A percentile compares a stretch with the other conserved stretches of the same genome.
Conservation (phyloP, 75 land plant species). For the Picea glauca region DNA sequence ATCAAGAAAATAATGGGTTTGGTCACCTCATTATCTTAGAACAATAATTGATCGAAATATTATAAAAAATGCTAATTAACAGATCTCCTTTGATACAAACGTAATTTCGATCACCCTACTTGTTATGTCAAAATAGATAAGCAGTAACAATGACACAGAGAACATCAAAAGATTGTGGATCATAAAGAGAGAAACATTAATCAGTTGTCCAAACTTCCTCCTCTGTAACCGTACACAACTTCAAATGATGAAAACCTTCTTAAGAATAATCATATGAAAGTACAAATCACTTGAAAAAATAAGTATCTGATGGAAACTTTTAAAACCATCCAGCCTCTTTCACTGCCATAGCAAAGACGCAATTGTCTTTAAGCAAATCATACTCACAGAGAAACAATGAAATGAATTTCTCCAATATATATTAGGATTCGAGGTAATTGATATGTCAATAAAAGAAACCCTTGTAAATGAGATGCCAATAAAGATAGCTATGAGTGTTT, state of each 20-base stretch:
- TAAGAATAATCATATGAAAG: background rate
- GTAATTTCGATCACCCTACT: background rate
- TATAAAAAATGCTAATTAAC: background rate
- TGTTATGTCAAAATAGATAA: background rate
- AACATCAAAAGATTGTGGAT: background rate
- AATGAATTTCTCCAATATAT: too few species aligned
- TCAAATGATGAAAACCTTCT: too few species aligned
- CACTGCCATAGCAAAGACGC: background rate
- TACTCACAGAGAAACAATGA: too few species aligned
- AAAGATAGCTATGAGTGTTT: too few species aligned
- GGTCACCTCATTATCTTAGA: background rate
- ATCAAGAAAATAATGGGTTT: background rate
- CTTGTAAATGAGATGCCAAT: too few species aligned
- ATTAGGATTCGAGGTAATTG: too few species aligned
- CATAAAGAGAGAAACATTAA: background rate
- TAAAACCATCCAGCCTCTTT: background rate
- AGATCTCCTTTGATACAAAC: background rate
- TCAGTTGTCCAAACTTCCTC: too few species aligned
- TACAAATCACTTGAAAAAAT: background rate
- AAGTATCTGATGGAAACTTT: background rate
- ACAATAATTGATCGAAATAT: background rate
- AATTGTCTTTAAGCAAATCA: background rate
- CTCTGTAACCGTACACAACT: too few species aligned
- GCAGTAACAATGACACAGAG: background rate
- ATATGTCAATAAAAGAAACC: too few species aligned